Evolutionary conservation across 257 asterid species (phyloP), one percentile per base, ranked within the genome.

Genomic region (Catharanthus roseus): DNA sequence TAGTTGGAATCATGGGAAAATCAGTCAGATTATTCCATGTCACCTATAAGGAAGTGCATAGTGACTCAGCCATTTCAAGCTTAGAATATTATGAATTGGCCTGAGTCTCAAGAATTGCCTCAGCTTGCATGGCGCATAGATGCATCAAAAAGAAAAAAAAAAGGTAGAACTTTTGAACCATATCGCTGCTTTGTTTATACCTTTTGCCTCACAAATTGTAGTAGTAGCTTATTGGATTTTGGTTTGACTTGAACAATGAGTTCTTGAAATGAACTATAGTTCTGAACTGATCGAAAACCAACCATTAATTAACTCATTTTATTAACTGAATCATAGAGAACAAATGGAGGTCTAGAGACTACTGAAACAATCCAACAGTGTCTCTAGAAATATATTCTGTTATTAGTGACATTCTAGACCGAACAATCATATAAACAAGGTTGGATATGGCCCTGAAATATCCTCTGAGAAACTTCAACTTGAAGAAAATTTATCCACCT

Each of bases 401-500:
- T 68, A 72, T 74, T 66, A 55, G 65, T 72, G 50, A 49, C 69
- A 77, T 64, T 80, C 74, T 65, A 47, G 67, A 66, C 49, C 68
- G 71, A 85, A 74, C 63, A 70, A 44, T 66, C 71, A 58, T 60
- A 60, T 73, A 56, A 65, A 65, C 78, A 78, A 55, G 67, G 47
- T 72, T 54, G 51, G 57, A 61, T 76, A 69, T n/a, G 39, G 29
- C 60, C 55, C 55, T 42, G 44, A 49, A 65, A 21, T 28, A 51
- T 68, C 47, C 18, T 26, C 19, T 11, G 10, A 19, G 21, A 31
- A 61, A 63, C 63, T 76, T 74, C 68, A 67, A 63, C 75, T n/a
- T 31, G 68, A 64, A 33, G 67, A 70, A 47, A 7, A 47, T 53
- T 54, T 56, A 4, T 24, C 24, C 21, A 44, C 29, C 19, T 72